phyloP scores from a whole-genome alignment of 1,284 basidiomycete species.

The Cutaneotrichosporon sp. region DNA sequence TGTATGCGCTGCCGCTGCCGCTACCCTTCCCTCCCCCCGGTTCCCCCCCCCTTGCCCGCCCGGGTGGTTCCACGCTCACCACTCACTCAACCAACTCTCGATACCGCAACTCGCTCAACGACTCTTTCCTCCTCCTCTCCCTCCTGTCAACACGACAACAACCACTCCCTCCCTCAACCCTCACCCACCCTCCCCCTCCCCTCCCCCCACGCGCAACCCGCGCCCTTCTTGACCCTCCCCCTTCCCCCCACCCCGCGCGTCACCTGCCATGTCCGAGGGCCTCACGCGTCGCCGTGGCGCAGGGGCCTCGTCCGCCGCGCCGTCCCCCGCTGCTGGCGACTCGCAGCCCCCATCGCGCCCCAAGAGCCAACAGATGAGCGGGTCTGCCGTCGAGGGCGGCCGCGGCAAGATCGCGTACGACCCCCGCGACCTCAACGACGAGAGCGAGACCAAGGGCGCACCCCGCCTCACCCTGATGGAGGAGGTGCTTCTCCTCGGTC shows the following conservation, averaged over 20 bases:
- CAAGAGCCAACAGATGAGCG: conserved; percentile 35
- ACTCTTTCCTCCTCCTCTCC: not conserved
- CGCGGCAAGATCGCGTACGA: conserved; percentile 89
- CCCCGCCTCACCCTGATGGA: conserved; percentile 94
- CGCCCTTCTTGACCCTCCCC: not conserved
- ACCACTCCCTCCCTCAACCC: not conserved
- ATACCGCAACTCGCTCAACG: no score
- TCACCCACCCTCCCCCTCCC: not conserved
- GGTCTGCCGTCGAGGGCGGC: conserved; percentile 72
- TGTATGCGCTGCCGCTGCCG: not conserved
- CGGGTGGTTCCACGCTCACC: not conserved
- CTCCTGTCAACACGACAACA: not conserved
- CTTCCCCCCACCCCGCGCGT: not conserved
- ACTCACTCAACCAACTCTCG: not conserved
- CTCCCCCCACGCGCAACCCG: not conserved
- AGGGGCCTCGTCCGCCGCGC: conserved; percentile 29
- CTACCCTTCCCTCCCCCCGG: no score
- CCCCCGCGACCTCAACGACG: conserved; percentile 82
- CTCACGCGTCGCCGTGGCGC: conserved; percentile 53
- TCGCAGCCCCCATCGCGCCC: conserved; percentile 11
- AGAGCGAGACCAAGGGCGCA: conserved; percentile 71
- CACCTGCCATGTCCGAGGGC: conserved; percentile 43
- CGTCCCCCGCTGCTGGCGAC: conserved; percentile 5
- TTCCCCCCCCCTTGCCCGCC: not conserved
- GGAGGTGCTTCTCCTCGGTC: conserved; percentile 87